These are phyloP conservation scores for Eucalyptus coolabah DNA, from an alignment of 345 rosid species.

Conservation along the genomic window DNA sequence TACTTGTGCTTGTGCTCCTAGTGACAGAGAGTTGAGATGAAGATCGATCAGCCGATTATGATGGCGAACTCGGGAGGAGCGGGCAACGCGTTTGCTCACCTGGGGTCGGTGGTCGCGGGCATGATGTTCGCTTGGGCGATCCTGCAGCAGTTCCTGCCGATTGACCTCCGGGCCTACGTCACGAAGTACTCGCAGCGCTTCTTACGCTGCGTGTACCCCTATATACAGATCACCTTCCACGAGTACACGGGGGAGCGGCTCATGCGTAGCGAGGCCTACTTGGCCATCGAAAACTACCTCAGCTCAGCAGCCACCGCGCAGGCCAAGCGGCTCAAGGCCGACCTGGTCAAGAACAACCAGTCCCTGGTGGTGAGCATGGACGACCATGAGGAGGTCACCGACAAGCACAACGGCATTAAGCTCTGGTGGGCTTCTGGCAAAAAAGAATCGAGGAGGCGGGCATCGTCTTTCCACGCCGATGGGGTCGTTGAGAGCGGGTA, in stretches of 20 bases:
- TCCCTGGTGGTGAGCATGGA: conserved; percentile 2
- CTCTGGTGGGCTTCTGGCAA: conserved; percentile 1
- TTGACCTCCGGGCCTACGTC: neutral
- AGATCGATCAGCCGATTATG: neutral
- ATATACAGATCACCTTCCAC: neutral
- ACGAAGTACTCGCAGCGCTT: neutral
- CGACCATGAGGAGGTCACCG: conserved; percentile 3
- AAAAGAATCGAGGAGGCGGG: neutral
- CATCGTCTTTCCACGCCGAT: neutral
- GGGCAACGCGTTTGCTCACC: neutral
- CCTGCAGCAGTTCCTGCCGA: neutral
- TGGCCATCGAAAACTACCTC: conserved; percentile 1
- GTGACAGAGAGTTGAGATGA: neutral
- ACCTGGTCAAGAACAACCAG: neutral
- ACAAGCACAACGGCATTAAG: neutral
- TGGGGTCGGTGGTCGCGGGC: neutral
- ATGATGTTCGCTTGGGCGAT: neutral
- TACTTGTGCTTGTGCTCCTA: neutral
- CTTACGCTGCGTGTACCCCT: neutral
- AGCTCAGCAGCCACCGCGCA: neutral
- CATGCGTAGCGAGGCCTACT: neutral
- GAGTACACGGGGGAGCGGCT: neutral
- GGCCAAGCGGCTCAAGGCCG: conserved; percentile 5
- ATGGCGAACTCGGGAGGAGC: neutral
- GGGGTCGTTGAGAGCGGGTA: neutral